phyloP scores from a whole-genome alignment of 2,329 filamentous ascomycete species.

The Penicillium sp. region DNA sequence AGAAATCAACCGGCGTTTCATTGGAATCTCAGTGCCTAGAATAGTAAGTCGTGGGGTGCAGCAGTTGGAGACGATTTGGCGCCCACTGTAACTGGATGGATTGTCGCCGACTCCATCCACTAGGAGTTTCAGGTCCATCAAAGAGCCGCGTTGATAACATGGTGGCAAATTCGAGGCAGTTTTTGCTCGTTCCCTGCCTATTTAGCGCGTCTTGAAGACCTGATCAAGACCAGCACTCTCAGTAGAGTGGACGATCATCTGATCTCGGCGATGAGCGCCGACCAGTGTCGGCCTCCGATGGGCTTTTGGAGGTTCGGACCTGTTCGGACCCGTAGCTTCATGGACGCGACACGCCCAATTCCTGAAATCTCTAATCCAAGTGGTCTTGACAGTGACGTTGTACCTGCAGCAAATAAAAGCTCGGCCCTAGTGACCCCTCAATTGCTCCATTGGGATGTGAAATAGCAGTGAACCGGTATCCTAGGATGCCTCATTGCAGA shows the following conservation, averaged over 20 bases:
- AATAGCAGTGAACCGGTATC: not conserved
- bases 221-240: not conserved
- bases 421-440: not conserved
- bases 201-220: not conserved
- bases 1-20: slow-evolving; percentile 8
- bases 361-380: not conserved
- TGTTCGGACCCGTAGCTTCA: not conserved
- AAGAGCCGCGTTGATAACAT: slow-evolving; percentile 12
- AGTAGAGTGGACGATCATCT: not conserved
- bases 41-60: slow-evolving; percentile 20
- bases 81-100: slow-evolving; percentile 10
- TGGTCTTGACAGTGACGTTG: not conserved
- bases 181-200: not conserved
- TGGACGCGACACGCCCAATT: not conserved
- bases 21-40: slow-evolving; percentile 5
- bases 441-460: not conserved
- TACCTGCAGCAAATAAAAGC: not conserved
- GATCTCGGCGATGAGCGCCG: not conserved
- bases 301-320: not conserved
- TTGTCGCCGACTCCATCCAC: slow-evolving; percentile 8
- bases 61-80: slow-evolving; percentile 1
- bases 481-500: not conserved
- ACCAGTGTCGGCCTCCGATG: not conserved
- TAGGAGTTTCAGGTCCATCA: slow-evolving; percentile 15
- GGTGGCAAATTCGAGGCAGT: slow-evolving; percentile 7